Evolutionary conservation across 1,284 basidiomycete species (phyloP).

Genomic region (Moesziomyces sp.): DNA sequence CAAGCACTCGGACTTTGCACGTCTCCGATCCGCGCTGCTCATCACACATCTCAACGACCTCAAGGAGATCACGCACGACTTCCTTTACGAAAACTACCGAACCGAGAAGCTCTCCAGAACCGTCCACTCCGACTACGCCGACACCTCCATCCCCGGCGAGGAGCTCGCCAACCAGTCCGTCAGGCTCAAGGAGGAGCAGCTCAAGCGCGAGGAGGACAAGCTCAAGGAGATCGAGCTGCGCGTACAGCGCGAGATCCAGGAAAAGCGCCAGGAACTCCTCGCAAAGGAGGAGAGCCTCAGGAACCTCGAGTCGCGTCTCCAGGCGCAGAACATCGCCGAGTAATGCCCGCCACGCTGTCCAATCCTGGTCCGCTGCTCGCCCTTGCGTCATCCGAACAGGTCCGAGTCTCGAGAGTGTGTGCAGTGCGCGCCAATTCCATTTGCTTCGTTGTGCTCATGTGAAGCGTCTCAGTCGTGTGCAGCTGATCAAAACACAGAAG

Average conservation of each 20-base stretch:
- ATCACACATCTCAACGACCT: constrained; percentile 94
- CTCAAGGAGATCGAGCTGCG: constrained; percentile 97
- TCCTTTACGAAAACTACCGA: constrained; percentile 89
- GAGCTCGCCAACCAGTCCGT: constrained; percentile 96
- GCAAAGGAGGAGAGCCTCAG: constrained; percentile 72
- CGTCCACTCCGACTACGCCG: constrained; percentile 78
- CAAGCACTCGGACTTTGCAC: constrained; percentile 95
- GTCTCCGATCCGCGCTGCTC: constrained; percentile 88
- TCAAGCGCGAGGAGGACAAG: constrained; percentile 83
- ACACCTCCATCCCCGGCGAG: constrained; percentile 73
- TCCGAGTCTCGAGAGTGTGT: too few species aligned
- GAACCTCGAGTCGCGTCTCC: constrained; percentile 88
- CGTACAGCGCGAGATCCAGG: constrained; percentile 97
- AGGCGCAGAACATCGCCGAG: constrained; percentile 70
- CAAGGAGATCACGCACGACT: constrained; percentile 89
- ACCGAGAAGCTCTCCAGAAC: constrained; percentile 96
- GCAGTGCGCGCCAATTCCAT: too few species aligned
- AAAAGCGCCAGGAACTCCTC: constrained; percentile 92
- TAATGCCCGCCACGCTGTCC: not conserved
- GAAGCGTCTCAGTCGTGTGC: too few species aligned
- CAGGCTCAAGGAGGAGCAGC: constrained; percentile 97
- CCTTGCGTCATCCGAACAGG: too few species aligned
- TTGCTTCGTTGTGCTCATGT: too few species aligned
- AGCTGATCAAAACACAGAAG: too few species aligned
- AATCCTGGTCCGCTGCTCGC: too few species aligned